These are phyloP conservation scores for Cercospora zeina DNA, from an alignment of 2,329 filamentous ascomycete genomes.

Conservation along the genomic window DNA sequence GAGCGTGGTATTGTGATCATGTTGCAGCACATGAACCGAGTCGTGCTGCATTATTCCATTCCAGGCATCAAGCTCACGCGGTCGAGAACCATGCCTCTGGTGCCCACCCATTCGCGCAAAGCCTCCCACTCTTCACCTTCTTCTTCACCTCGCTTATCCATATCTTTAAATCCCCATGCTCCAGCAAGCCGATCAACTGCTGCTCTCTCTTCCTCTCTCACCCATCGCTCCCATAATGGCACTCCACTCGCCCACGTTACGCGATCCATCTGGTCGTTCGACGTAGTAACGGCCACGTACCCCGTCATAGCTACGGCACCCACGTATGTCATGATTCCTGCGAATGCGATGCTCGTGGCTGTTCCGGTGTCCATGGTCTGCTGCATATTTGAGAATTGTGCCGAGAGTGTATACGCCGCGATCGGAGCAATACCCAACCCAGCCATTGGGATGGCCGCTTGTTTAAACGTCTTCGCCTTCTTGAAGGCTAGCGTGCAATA, in stretches of 20 bases:
- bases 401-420: conserved; percentile 69
- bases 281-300: conserved; percentile 77
- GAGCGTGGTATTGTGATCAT: background rate
- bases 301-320: conserved; percentile 79
- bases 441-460: conserved; percentile 60
- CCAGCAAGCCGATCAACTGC: conserved; percentile 82
- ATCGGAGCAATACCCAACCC: conserved; percentile 61
- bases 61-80: conserved; percentile 87
- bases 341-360: conserved; percentile 76
- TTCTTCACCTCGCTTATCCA: conserved; percentile 79
- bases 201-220: conserved; percentile 84
- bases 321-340: conserved; percentile 79
- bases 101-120: conserved; percentile 77
- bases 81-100: conserved; percentile 87
- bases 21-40: background rate
- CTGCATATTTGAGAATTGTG: conserved; percentile 66
- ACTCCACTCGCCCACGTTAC: conserved; percentile 87
- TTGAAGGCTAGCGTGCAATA: conserved; percentile 67
- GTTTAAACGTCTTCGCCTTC: conserved; percentile 66
- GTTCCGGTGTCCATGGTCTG: conserved; percentile 72
- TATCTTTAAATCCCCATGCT: conserved; percentile 88
- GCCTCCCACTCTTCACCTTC: conserved; percentile 87
- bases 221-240: conserved; percentile 76
- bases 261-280: conserved; percentile 92
- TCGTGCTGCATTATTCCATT: conserved; percentile 61